Evolutionary conservation across 2,329 filamentous ascomycete species (phyloP), one percentile per base, ranked within the genome.

Genomic region (Pestalotiopsis sp.): DNA sequence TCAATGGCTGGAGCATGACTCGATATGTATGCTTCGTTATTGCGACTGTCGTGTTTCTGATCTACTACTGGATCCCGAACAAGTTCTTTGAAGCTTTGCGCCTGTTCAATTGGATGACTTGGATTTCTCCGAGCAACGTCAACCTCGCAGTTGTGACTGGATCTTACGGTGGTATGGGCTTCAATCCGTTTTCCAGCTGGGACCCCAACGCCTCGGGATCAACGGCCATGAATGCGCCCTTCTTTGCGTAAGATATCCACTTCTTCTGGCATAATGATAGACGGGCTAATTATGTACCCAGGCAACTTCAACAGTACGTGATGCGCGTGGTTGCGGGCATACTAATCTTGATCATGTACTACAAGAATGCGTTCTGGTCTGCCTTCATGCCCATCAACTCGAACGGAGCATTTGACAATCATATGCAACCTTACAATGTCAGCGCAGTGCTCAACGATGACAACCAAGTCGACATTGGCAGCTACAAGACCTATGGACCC

Each of bases 101-200:
- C 0, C 74, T 76, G 69, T 87, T 87, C 72, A 82, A 79, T 68
- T 87, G 84, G 83, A 82, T 86, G 72, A 81, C 81, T 0, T 87
- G 85, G 85, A 86, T 87, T 60, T 76, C 81, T 0, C 81, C 52
- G 3, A 68, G 73, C 61, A 78, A 79, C 62, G 25, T 27, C n/a
- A 66, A 66, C 14, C 38, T 66, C n/a, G 65, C 52, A 1, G n/a
- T 66, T 41, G 55, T 69, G 3, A 69, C 68, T 20, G 68, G 68
- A 3, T 69, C 36, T 77, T 67, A 76, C 74, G 74, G 72, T 14
- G 72, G 70, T 20, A 77, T 76, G 63, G 77, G 75, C 17, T 80
- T 76, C 66, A 73, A 72, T 64, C 74, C 79, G 38, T 69, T 79
- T 36, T 73, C 79, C 1, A 74, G 76, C 31, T 72, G 78, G 12